phyloP scores from a whole-genome alignment of 1,284 basidiomycete species.

The Moniliella sp. region DNA sequence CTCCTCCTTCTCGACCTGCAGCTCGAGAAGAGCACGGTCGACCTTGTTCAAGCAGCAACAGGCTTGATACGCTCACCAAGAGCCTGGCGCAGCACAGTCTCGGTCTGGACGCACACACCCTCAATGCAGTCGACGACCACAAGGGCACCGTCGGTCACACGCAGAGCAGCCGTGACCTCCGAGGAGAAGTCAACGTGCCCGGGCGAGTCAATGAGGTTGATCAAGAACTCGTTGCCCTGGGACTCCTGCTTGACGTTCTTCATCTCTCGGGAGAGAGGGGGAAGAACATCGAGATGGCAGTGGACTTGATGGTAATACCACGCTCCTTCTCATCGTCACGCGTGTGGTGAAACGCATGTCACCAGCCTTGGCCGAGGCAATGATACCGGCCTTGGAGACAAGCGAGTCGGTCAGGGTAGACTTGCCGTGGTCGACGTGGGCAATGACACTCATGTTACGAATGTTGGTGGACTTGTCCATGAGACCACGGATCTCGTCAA shows the following conservation, averaged over 20 bases:
- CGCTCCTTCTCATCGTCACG: slow-evolving; percentile 69
- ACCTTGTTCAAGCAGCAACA: slow-evolving; percentile 90
- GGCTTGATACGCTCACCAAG: slow-evolving; percentile 53
- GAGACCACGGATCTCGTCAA: slow-evolving; percentile 53
- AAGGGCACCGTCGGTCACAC: slow-evolving; percentile 76
- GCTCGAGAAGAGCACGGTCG: slow-evolving; percentile 82
- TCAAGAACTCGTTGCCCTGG: slow-evolving; percentile 67
- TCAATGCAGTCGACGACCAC: slow-evolving; percentile 44
- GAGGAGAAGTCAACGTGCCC: slow-evolving; percentile 90
- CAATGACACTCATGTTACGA: slow-evolving; percentile 40
- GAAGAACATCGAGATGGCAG: slow-evolving; percentile 99
- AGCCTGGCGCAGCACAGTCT: slow-evolving; percentile 18
- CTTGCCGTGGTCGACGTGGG: slow-evolving; percentile 93
- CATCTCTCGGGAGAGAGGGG: slow-evolving; percentile 75
- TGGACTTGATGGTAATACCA: slow-evolving; percentile 82
- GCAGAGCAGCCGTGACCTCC: slow-evolving; percentile 68
- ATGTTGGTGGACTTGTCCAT: slow-evolving; percentile 81
- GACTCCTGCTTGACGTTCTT: slow-evolving; percentile 69
- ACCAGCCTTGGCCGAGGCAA: slow-evolving; percentile 38
- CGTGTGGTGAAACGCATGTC: slow-evolving; percentile 77
- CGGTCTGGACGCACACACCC: slow-evolving; percentile 25
- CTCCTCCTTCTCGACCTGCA: slow-evolving; percentile 79
- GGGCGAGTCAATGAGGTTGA: slow-evolving; percentile 89
- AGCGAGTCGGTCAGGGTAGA: slow-evolving; percentile 90
- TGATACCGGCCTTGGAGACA: slow-evolving; percentile 80